Conservation (phyloP, 2,329 filamentous ascomycete genomes). For the Verticillium zaregamsianum region DNA sequence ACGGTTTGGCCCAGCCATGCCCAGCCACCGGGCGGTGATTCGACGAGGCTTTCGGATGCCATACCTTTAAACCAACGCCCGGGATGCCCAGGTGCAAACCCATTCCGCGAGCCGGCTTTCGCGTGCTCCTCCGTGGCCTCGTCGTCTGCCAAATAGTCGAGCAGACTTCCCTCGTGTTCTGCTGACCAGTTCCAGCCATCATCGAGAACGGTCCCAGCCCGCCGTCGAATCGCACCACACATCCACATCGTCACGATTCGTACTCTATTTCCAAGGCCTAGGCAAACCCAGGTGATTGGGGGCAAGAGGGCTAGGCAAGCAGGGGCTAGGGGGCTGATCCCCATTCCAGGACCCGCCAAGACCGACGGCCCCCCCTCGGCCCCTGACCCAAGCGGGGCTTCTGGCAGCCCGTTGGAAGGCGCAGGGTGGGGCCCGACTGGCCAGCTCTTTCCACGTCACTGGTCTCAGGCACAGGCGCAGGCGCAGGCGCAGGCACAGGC, state of each 20-base stretch:
- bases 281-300: neutral
- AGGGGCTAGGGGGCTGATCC: neutral
- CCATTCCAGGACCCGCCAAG: neutral
- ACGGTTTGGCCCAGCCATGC: neutral
- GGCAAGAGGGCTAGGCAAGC: neutral
- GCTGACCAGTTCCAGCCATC: neutral
- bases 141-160: neutral
- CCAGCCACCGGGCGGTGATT: neutral
- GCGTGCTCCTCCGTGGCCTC: neutral
- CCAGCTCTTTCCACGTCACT: neutral
- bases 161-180: neutral
- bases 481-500: neutral
- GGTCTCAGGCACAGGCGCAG: neutral
- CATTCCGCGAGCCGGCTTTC: neutral
- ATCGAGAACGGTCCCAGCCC: neutral
- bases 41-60: neutral
- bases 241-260: neutral
- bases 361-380: neutral
- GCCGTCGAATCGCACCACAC: neutral
- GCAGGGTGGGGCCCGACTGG: neutral
- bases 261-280: neutral
- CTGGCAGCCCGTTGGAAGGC: neutral
- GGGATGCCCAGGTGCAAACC: neutral
- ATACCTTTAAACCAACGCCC: too few relatives aligned
- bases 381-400: neutral